Conservation (phyloP, 2,329 filamentous ascomycete genomes). For the Neoscytalidium dimidiatum region DNA sequence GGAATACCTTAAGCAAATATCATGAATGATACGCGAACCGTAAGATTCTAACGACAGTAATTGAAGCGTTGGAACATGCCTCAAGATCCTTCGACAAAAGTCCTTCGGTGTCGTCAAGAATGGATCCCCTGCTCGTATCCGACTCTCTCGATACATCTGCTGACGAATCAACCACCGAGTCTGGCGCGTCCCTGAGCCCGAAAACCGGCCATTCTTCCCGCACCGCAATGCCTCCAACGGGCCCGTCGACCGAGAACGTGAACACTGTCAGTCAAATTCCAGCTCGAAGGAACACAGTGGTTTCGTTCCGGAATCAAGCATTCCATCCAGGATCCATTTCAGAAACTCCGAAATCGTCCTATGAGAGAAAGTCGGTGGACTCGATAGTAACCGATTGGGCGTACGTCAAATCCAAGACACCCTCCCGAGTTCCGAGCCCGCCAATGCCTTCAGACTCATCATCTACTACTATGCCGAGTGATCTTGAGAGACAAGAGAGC, state of each 20-base stretch:
- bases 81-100: conserved; percentile 37
- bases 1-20: conserved; percentile 47
- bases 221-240: neutral
- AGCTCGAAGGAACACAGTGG: neutral
- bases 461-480: neutral
- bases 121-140: conserved; percentile 21
- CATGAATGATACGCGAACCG: conserved; percentile 39
- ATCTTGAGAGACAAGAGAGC: conserved; percentile 8
- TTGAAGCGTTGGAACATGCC: conserved; percentile 42
- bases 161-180: neutral
- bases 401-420: conserved; percentile 22
- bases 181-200: neutral
- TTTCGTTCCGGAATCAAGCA: neutral
- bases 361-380: conserved; percentile 20
- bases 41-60: conserved; percentile 39
- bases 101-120: conserved; percentile 21
- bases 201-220: neutral
- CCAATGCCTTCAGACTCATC: conserved; percentile 8
- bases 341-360: conserved; percentile 10
- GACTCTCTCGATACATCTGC: neutral
- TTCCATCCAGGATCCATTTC: conserved; percentile 19
- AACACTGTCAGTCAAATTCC: neutral
- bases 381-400: conserved; percentile 33
- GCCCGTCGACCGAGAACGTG: neutral
- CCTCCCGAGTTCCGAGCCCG: neutral